Percentiles rank a stretch among this genome's conserved stretches.
Conservation (phyloP, 208 protist genomes). For the Trypanosoma mega region DNA sequence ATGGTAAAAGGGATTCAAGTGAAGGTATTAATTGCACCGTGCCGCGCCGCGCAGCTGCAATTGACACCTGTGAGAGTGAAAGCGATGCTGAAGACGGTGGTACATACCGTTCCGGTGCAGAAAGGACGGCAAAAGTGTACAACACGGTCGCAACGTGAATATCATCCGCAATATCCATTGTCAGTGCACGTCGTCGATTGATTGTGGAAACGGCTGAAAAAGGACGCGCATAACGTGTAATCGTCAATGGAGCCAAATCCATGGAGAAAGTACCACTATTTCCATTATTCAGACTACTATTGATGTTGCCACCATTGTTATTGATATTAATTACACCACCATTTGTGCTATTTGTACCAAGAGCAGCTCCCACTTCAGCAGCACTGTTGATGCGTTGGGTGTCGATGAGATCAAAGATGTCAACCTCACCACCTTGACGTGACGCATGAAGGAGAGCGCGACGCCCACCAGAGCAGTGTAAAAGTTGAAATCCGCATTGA, state of each 20-base stretch:
- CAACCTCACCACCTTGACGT: slow-evolving; percentile 27
- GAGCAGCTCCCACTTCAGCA: no score
- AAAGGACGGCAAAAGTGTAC: slow-evolving; percentile 63
- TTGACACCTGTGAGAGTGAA: no score
- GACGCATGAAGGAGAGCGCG: slow-evolving; percentile 44
- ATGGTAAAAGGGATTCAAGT: slow-evolving; percentile 58
- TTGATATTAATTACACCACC: no score
- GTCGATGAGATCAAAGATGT: slow-evolving; percentile 57
- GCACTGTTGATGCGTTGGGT: background rate
- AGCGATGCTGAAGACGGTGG: no score
- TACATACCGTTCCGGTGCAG: no score
- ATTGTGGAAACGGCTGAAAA: slow-evolving; percentile 18
- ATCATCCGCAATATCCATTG: slow-evolving; percentile 38
- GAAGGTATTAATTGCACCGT: slow-evolving; percentile 32
- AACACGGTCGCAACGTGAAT: slow-evolving; percentile 65
- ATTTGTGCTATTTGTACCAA: no score
- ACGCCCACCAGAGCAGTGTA: slow-evolving; percentile 41
- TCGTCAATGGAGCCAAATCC: slow-evolving; percentile 9
- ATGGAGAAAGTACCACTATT: no score
- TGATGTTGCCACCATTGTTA: no score
- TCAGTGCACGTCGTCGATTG: slow-evolving; percentile 1
- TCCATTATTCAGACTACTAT: no score
- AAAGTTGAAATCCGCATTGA: slow-evolving; percentile 41
- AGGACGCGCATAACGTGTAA: slow-evolving; percentile 16
- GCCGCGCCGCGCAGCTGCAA: slow-evolving; percentile 22